Evolutionary conservation across 768 basidiomycete genomes (phyloP).

Genomic region (Trametes cubensis): DNA sequence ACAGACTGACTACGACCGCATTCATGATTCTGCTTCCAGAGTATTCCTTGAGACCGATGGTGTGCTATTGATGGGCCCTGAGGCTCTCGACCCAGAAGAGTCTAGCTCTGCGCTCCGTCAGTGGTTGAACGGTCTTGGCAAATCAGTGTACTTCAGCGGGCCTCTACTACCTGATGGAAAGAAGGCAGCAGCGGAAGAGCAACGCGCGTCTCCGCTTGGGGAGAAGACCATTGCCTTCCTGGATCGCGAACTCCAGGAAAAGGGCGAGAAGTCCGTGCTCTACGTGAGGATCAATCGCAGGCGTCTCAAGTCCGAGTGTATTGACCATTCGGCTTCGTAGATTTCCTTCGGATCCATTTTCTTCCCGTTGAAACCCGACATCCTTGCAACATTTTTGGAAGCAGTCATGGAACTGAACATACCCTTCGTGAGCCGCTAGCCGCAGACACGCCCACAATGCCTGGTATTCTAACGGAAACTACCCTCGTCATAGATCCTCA

Average conservation of each 20-base stretch:
- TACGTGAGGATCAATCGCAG: constrained; percentile 20
- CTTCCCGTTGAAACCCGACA: constrained; percentile 25
- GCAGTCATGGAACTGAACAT: constrained; percentile 27
- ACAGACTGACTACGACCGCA: no score
- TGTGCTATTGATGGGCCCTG: constrained; percentile 16
- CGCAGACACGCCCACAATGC: no score
- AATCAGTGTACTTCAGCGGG: constrained; percentile 20
- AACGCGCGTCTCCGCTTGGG: constrained; percentile 11
- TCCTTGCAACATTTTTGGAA: constrained; percentile 27
- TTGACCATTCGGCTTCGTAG: constrained; percentile 15
- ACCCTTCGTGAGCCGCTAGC: constrained; percentile 26
- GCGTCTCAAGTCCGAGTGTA: no score
- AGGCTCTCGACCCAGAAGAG: constrained; percentile 21
- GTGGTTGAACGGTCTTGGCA: constrained; percentile 17
- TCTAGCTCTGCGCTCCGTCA: constrained; percentile 8
- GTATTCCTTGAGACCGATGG: constrained; percentile 21
- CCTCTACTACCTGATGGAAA: constrained; percentile 20
- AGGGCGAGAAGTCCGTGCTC: constrained; percentile 25
- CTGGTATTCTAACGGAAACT: no score
- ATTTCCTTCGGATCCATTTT: constrained; percentile 31
- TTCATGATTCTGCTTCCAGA: no score
- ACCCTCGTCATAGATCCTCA: constrained; percentile 23
- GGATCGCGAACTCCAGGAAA: constrained; percentile 1
- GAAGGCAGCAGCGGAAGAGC: constrained; percentile 7
- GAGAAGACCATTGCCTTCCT: constrained; percentile 11